These are phyloP conservation scores for Solanum hybrid DNA, from an alignment of 305 asterid species.

Conservation along the genomic window DNA sequence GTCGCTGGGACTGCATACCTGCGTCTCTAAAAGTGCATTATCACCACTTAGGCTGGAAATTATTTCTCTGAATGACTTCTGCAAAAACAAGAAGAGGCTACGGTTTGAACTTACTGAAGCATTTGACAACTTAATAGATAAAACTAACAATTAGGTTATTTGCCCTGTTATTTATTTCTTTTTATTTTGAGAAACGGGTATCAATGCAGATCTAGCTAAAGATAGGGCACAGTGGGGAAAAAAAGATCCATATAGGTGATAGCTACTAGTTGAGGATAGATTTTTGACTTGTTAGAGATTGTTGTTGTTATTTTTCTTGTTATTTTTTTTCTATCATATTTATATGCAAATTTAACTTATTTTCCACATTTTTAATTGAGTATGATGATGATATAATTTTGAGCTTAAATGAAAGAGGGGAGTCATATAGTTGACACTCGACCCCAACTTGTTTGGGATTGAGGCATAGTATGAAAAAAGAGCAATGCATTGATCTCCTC, in stretches of 20 bases:
- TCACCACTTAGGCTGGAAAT: constrained; percentile 19
- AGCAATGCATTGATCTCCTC: background rate
- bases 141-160: background rate
- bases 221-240: background rate
- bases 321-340: background rate
- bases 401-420: background rate
- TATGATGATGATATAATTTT: background rate
- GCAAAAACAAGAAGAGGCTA: background rate
- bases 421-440: background rate
- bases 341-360: background rate
- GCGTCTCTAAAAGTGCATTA: constrained; percentile 15
- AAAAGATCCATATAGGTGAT: background rate
- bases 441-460: background rate
- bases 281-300: background rate
- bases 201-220: background rate
- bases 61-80: constrained; percentile 20
- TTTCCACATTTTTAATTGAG: background rate
- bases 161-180: background rate
- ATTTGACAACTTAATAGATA: background rate
- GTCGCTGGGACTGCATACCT: constrained; percentile 16
- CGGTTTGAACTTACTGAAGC: background rate
- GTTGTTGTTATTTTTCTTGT: background rate
- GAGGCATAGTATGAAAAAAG: background rate
- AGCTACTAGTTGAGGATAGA: background rate
- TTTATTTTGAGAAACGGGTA: background rate